Conservation (phyloP, 202 grass and related monocot genomes). For the Zizania palustris region DNA sequence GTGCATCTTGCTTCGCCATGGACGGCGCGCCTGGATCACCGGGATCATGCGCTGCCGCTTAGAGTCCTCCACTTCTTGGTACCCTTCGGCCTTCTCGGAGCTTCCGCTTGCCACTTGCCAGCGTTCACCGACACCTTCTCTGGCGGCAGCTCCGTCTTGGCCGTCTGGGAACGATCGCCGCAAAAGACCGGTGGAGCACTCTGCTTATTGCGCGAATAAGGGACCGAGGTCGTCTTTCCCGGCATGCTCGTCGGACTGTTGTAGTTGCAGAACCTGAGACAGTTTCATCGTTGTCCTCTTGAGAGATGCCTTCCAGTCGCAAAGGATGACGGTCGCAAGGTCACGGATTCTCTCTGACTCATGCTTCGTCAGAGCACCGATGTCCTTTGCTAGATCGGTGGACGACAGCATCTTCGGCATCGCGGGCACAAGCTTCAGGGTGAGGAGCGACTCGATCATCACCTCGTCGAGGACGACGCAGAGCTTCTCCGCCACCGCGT, state of each 20-base stretch:
- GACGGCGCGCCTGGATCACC: background rate
- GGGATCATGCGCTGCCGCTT: conserved; percentile 11
- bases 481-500: conserved; percentile 15
- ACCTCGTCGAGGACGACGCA: conserved; percentile 11
- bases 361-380: background rate
- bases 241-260: background rate
- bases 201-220: background rate
- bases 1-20: background rate
- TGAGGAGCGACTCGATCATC: conserved; percentile 23
- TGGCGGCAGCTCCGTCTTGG: background rate
- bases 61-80: background rate
- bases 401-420: background rate
- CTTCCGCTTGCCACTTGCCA: conserved; percentile 17
- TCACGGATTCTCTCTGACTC: background rate
- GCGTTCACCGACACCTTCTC: background rate
- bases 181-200: background rate
- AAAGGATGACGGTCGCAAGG: conserved; percentile 6
- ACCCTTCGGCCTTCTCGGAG: background rate
- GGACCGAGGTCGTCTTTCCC: background rate
- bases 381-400: background rate
- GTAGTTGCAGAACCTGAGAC: background rate
- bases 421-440: background rate
- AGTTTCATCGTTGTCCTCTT: too few relatives aligned
- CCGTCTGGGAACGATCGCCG: background rate
- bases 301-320: background rate